These are phyloP conservation scores for Malus domestica DNA, from an alignment of 306 rosid genomes.

Conservation along the genomic window DNA sequence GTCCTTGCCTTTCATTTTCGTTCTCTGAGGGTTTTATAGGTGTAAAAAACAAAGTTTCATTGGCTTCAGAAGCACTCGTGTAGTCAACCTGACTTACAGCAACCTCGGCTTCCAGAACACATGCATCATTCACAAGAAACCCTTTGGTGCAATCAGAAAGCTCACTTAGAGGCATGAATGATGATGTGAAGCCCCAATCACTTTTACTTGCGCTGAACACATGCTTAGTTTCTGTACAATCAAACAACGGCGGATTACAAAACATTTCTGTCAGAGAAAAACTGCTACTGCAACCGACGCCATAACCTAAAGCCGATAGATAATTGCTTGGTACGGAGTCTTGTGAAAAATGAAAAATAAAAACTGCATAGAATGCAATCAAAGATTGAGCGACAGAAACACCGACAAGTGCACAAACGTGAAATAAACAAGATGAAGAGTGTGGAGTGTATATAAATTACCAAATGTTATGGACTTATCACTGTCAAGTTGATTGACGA, in stretches of 20 bases:
- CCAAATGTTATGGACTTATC: constrained; percentile 7
- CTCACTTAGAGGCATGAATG: constrained; percentile 17
- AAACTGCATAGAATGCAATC: no score
- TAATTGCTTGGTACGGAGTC: no score
- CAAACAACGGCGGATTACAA: background rate
- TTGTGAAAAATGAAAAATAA: no score
- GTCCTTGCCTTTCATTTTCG: background rate
- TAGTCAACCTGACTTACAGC: constrained; percentile 11
- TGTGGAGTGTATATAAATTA: background rate
- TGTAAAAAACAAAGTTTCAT: background rate
- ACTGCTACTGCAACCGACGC: background rate
- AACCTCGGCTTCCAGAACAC: constrained; percentile 15
- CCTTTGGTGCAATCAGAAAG: background rate
- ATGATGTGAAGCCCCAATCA: constrained; percentile 17
- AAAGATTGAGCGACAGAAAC: background rate
- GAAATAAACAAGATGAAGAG: background rate
- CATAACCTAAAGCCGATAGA: no score
- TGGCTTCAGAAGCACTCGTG: background rate
- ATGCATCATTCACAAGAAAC: constrained; percentile 4
- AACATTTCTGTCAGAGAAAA: background rate
- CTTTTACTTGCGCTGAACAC: constrained; percentile 4
- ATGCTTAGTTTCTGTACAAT: constrained; percentile 5
- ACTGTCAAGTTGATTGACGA: constrained; percentile 4
- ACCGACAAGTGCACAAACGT: background rate
- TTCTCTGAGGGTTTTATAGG: background rate